These are phyloP conservation scores for Fusarium verrucosum DNA, from an alignment of 2,329 filamentous ascomycete genomes.

Conservation along the genomic window DNA sequence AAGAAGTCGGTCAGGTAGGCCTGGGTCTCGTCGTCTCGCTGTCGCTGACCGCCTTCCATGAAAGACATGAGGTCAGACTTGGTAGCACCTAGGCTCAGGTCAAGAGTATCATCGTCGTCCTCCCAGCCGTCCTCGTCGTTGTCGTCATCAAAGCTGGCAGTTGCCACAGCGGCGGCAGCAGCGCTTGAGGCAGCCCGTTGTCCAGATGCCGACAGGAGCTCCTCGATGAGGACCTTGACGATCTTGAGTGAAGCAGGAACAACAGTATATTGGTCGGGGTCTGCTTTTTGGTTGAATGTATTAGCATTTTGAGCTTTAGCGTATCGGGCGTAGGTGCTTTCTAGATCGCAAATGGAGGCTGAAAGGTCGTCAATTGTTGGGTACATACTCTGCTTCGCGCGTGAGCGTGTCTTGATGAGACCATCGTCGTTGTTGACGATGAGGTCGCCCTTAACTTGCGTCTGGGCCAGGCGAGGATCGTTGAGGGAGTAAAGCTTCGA, in stretches of 20 bases:
- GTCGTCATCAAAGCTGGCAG: slow-evolving; percentile 68
- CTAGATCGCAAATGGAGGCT: slow-evolving; percentile 27
- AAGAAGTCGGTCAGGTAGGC: slow-evolving; percentile 87
- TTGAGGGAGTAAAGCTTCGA: slow-evolving; percentile 90
- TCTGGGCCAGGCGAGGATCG: slow-evolving; percentile 79
- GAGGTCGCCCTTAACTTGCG: slow-evolving; percentile 90
- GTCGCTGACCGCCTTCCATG: slow-evolving; percentile 68
- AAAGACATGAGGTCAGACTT: slow-evolving; percentile 85
- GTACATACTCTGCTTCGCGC: slow-evolving; percentile 78
- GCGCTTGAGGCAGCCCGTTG: slow-evolving; percentile 67
- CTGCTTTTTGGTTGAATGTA: slow-evolving; percentile 52
- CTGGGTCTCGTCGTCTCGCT: slow-evolving; percentile 90
- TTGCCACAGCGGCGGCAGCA: slow-evolving; percentile 70
- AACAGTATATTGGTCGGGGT: slow-evolving; percentile 89
- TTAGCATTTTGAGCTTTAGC: slow-evolving; percentile 42
- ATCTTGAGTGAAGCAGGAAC: slow-evolving; percentile 93
- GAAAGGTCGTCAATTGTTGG: slow-evolving; percentile 28
- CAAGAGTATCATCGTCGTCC: slow-evolving; percentile 79
- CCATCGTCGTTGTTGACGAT: slow-evolving; percentile 78
- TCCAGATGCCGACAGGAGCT: slow-evolving; percentile 83
- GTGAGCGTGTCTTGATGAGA: slow-evolving; percentile 92
- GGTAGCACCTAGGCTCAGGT: slow-evolving; percentile 74
- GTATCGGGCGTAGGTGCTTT: slow-evolving; percentile 35
- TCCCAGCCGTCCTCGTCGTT: slow-evolving; percentile 89
- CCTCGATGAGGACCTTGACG: slow-evolving; percentile 92